A percentile compares a stretch with the other conserved stretches of the same genome.
Evolutionary conservation across 495 filamentous ascomycete genomes (phyloP).

Genomic region (Podospora anserina): DNA sequence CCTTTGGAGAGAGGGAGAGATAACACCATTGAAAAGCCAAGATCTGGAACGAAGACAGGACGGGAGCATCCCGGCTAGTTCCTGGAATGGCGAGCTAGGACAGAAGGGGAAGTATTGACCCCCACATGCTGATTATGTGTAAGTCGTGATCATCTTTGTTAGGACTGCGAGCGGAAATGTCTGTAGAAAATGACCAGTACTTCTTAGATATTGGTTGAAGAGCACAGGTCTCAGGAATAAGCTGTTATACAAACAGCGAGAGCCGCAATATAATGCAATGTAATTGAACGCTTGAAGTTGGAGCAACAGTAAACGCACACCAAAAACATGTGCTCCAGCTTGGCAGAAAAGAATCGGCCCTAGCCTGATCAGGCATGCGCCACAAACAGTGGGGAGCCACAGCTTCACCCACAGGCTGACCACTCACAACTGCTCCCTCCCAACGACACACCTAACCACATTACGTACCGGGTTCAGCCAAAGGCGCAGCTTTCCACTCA

Average conservation of each 20-base stretch:
- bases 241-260: background rate
- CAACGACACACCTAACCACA: conserved; percentile 23
- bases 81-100: background rate
- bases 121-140: background rate
- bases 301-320: background rate
- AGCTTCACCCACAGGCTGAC: conserved; percentile 5
- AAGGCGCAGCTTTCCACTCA: background rate
- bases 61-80: background rate
- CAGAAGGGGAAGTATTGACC: background rate
- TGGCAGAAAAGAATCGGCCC: background rate
- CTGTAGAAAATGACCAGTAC: too few relatives aligned
- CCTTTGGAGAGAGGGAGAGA: conserved; percentile 12
- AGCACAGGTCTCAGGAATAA: too few relatives aligned
- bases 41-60: conserved; percentile 3
- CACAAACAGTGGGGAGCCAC: background rate
- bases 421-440: conserved; percentile 20
- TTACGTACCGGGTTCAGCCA: conserved; percentile 21
- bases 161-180: background rate
- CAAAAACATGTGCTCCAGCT: background rate
- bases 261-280: background rate
- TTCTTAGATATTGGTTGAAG: too few relatives aligned
- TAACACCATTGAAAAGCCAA: conserved; percentile 23
- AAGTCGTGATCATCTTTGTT: background rate
- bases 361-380: conserved; percentile 1
- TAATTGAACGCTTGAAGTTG: background rate